A percentile compares a stretch with the other conserved stretches of the same genome.
These are phyloP conservation scores for Neonothopanus nambi DNA, from an alignment of 1,284 basidiomycete genomes.

Conservation along the genomic window DNA sequence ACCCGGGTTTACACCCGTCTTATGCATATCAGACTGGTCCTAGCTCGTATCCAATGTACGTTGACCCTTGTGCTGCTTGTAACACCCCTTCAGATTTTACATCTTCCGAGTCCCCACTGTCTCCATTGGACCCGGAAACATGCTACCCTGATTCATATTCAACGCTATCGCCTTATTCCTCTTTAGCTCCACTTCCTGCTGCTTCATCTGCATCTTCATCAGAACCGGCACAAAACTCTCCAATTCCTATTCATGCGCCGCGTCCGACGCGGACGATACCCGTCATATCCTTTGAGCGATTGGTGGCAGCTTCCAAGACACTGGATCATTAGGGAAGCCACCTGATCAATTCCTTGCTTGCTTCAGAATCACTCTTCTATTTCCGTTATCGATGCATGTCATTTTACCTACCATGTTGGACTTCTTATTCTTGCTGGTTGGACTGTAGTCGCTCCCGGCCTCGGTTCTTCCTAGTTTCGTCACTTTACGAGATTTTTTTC, in stretches of 20 bases:
- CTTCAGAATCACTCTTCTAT: background rate
- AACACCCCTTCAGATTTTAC: constrained; percentile 18
- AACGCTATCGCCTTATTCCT: constrained; percentile 3
- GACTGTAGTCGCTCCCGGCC: background rate
- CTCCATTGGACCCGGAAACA: constrained; percentile 14
- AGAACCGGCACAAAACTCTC: background rate
- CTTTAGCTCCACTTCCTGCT: background rate
- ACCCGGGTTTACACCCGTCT: constrained; percentile 5
- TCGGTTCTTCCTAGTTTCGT: no score
- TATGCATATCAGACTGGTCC: background rate
- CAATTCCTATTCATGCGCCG: constrained; percentile 13
- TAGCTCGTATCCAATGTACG: constrained; percentile 3
- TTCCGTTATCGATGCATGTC: constrained; percentile 1
- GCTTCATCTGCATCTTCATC: constrained; percentile 11
- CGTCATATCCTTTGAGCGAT: constrained; percentile 10
- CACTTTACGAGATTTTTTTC: no score
- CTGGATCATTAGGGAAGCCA: background rate
- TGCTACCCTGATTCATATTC: constrained; percentile 4
- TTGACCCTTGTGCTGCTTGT: constrained; percentile 1
- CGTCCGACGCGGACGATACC: constrained; percentile 12
- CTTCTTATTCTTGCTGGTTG: no score
- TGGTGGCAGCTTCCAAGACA: constrained; percentile 4
- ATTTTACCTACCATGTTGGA: background rate
- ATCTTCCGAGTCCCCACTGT: constrained; percentile 16
- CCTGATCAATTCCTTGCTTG: background rate